A percentile compares a stretch with the other conserved stretches of the same genome.
phyloP scores from a whole-genome alignment of 2,329 filamentous ascomycete species.

The Aspergillus pseudoterreus region DNA sequence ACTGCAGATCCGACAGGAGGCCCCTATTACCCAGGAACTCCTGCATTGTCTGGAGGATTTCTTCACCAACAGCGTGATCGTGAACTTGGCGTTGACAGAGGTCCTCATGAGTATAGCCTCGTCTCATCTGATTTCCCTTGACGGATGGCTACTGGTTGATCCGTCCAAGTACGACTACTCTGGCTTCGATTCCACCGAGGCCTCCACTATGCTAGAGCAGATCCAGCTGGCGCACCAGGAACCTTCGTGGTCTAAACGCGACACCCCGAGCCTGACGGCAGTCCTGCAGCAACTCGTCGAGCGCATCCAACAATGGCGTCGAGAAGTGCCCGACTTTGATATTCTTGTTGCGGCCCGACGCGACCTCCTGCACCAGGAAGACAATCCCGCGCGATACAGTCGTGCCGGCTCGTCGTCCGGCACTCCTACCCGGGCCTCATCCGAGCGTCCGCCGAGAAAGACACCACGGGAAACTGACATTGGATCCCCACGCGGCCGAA shows the following conservation, averaged over 20 bases:
- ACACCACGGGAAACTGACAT: conserved; percentile 10
- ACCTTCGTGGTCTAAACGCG: conserved; percentile 47
- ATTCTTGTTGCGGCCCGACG: conserved; percentile 62
- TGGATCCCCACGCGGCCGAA: conserved; percentile 24
- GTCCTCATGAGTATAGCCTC: conserved; percentile 75
- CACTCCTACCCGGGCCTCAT: conserved; percentile 14
- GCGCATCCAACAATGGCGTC: conserved; percentile 61
- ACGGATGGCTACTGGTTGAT: conserved; percentile 83
- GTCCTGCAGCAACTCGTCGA: conserved; percentile 59
- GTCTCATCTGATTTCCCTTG: conserved; percentile 78
- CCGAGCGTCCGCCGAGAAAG: conserved; percentile 12
- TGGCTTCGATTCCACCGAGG: conserved; percentile 3
- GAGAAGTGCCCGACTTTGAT: conserved; percentile 67
- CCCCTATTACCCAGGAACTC: conserved; percentile 52
- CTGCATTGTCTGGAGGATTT: conserved; percentile 68
- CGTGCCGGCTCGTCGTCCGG: conserved; percentile 21
- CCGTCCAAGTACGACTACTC: conserved; percentile 60
- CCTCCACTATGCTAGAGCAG: conserved; percentile 28
- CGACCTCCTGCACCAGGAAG: conserved; percentile 34
- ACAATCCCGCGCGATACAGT: conserved; percentile 15
- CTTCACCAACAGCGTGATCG: conserved; percentile 85
- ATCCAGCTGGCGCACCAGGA: conserved; percentile 39
- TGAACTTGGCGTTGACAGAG: conserved; percentile 83
- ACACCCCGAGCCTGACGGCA: conserved; percentile 46
- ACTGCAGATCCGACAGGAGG: conserved; percentile 63